A percentile compares a stretch with the other conserved stretches of the same genome.
These are phyloP conservation scores for Boletus pseudopeckii DNA, from an alignment of 768 basidiomycete species.

Conservation along the genomic window DNA sequence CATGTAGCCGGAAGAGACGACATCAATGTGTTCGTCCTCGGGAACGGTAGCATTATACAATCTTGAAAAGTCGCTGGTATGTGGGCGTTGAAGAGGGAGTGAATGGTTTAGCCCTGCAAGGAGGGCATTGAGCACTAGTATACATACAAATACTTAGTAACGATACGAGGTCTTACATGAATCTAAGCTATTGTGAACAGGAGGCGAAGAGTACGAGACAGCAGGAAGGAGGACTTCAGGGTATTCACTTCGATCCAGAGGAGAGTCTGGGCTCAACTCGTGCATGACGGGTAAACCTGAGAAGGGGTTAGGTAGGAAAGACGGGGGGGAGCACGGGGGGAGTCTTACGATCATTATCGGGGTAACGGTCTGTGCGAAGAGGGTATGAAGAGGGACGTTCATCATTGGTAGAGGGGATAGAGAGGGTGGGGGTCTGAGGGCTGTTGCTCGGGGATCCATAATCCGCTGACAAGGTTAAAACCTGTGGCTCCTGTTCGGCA, in stretches of 20 bases:
- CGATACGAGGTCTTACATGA: constrained; percentile 73
- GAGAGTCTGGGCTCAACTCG: constrained; percentile 32
- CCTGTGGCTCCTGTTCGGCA: constrained; percentile 52
- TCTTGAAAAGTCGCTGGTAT: constrained; percentile 28
- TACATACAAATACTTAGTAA: constrained; percentile 67
- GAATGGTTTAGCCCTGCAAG: constrained; percentile 43
- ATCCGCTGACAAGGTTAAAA: constrained; percentile 47
- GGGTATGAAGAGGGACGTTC: constrained; percentile 37
- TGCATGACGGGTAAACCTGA: constrained; percentile 31
- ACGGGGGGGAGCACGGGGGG: background rate
- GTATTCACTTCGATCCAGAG: constrained; percentile 30
- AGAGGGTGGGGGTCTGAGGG: constrained; percentile 47
- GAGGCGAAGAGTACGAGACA: constrained; percentile 30
- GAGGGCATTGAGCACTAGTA: constrained; percentile 61
- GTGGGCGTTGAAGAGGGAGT: constrained; percentile 26
- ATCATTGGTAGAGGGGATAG: constrained; percentile 40
- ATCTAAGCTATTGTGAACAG: constrained; percentile 54
- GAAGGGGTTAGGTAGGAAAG: background rate
- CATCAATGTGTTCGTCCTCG: constrained; percentile 14
- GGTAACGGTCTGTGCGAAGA: constrained; percentile 28
- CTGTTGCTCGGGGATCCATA: constrained; percentile 39
- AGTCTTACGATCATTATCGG: constrained; percentile 30
- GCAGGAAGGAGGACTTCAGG: constrained; percentile 30
- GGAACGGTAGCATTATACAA: constrained; percentile 9
- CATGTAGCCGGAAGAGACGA: constrained; percentile 23